A percentile compares a stretch with the other conserved stretches of the same genome.
Conservation (phyloP, 2,329 filamentous ascomycete species). For the Nemania diffusa region DNA sequence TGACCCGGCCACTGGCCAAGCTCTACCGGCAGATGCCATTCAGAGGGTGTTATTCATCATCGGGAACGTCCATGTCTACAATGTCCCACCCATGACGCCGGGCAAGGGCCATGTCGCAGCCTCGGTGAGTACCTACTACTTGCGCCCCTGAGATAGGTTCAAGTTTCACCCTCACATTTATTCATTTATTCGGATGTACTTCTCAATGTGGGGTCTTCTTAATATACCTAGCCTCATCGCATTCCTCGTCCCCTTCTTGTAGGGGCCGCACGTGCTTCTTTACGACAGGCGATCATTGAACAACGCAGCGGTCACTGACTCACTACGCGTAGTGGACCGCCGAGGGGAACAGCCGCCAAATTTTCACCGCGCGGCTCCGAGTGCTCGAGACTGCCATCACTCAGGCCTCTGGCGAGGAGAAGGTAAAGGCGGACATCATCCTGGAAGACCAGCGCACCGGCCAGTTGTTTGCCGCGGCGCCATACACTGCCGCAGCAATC, state of each 20-base stretch:
- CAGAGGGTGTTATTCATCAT: constrained; percentile 85
- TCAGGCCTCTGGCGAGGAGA: constrained; percentile 57
- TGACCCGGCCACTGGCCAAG: constrained; percentile 76
- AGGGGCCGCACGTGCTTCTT: neutral
- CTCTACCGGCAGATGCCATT: constrained; percentile 79
- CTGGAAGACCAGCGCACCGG: constrained; percentile 80
- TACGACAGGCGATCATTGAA: neutral
- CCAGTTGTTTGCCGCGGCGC: constrained; percentile 84
- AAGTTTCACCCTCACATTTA: neutral
- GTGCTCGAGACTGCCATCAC: constrained; percentile 77
- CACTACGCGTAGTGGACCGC: constrained; percentile 69
- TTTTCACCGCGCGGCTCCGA: constrained; percentile 86
- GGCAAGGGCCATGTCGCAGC: constrained; percentile 83
- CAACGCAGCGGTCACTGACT: constrained; percentile 24
- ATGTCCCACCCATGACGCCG: constrained; percentile 81
- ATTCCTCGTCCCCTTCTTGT: too few species aligned
- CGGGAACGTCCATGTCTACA: constrained; percentile 82
- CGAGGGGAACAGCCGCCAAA: constrained; percentile 74
- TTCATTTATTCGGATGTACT: neutral
- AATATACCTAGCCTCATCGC: neutral
- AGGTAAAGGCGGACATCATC: constrained; percentile 77
- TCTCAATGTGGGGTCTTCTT: neutral
- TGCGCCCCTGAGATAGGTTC: neutral
- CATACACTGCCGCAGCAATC: constrained; percentile 72
- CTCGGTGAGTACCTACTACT: constrained; percentile 45